These are phyloP conservation scores for Poronia punctata DNA, from an alignment of 495 filamentous ascomycete species.

Conservation along the genomic window DNA sequence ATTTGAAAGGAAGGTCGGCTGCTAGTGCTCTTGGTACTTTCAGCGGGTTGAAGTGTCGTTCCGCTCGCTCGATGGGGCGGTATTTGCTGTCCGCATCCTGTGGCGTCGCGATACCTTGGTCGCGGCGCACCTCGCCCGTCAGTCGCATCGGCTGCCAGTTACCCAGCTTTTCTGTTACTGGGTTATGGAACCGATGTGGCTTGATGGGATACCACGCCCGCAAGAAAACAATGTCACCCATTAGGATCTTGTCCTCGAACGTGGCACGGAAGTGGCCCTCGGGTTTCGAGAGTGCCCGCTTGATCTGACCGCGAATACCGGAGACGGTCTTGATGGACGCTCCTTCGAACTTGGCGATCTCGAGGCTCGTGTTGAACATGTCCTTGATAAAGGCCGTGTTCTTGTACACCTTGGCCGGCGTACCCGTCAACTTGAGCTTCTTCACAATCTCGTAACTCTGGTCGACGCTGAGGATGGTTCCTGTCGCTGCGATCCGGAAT, in stretches of 20 bases:
- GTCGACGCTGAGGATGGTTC: slow-evolving; percentile 86
- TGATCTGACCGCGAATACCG: slow-evolving; percentile 93
- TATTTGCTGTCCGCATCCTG: slow-evolving; percentile 74
- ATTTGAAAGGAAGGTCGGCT: slow-evolving; percentile 83
- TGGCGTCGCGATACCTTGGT: slow-evolving; percentile 68
- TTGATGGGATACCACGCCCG: slow-evolving; percentile 94
- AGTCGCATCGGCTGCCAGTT: slow-evolving; percentile 84
- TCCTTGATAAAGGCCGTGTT: slow-evolving; percentile 98
- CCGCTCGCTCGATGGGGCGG: slow-evolving; percentile 68
- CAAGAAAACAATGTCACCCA: slow-evolving; percentile 93
- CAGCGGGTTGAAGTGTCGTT: slow-evolving; percentile 89
- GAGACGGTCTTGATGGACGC: slow-evolving; percentile 93
- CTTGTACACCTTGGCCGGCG: slow-evolving; percentile 96
- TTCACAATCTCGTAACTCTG: slow-evolving; percentile 95
- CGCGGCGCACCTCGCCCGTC: slow-evolving; percentile 86
- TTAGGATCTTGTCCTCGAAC: slow-evolving; percentile 96
- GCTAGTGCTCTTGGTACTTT: slow-evolving; percentile 79
- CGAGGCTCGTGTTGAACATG: slow-evolving; percentile 88
- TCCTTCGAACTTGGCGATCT: slow-evolving; percentile 97
- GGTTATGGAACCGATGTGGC: slow-evolving; percentile 93
- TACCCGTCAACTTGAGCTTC: slow-evolving; percentile 90
- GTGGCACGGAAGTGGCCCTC: slow-evolving; percentile 94
- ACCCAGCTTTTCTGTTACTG: slow-evolving; percentile 81
- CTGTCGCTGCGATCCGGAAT: slow-evolving; percentile 90
- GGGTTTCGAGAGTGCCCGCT: slow-evolving; percentile 80